Conservation (phyloP, 129 eudicot species). For the Gnaphalium uliginosum region DNA sequence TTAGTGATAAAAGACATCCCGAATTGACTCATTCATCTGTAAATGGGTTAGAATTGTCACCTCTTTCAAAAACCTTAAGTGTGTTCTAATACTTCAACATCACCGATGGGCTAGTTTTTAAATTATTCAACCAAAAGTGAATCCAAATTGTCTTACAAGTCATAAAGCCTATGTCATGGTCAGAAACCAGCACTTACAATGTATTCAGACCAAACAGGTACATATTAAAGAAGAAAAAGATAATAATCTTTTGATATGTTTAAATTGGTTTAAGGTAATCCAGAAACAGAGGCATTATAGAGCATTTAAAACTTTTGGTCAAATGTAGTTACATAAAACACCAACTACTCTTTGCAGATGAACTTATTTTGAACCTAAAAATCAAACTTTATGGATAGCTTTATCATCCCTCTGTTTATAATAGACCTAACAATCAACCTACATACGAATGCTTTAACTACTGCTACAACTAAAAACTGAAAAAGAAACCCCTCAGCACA, state of each 20-base stretch:
- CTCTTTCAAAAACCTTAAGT: not conserved
- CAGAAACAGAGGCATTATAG: not conserved
- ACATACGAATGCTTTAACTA: not conserved
- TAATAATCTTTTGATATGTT: not conserved
- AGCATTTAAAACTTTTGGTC: not conserved
- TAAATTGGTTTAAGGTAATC: not conserved
- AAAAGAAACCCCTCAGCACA: not conserved
- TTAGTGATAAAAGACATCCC: too few relatives aligned
- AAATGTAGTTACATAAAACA: not conserved
- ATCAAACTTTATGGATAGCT: conserved; percentile 3
- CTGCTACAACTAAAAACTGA: not conserved
- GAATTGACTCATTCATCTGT: not conserved
- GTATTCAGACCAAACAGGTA: not conserved
- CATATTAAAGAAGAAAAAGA: not conserved
- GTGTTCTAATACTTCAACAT: not conserved
- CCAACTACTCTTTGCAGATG: conserved; percentile 7
- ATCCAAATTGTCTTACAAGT: not conserved
- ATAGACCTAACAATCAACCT: conserved; percentile 1
- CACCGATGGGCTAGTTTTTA: not conserved
- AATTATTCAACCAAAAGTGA: not conserved
- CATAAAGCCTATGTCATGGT: not conserved
- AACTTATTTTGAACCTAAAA: conserved; percentile 2
- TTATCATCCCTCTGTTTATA: not conserved
- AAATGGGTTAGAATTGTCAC: not conserved
- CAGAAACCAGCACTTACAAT: not conserved